Conservation (phyloP, 2,329 filamentous ascomycete genomes). For the Polychaeton citri region DNA sequence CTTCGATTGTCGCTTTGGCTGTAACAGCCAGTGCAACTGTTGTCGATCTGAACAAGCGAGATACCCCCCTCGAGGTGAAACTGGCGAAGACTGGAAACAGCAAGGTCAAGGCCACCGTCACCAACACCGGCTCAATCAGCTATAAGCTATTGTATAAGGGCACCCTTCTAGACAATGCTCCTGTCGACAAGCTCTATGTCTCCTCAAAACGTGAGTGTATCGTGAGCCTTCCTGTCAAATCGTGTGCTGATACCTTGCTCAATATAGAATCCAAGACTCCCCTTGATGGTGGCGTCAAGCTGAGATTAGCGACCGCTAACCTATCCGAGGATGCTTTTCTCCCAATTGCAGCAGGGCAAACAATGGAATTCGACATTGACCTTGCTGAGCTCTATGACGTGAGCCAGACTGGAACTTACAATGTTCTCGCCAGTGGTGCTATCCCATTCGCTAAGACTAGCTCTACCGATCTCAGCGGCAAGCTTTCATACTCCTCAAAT, state of each 20-base stretch:
- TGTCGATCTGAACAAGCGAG: constrained; percentile 11
- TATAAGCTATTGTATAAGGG: constrained; percentile 16
- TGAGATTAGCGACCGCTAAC: constrained; percentile 28
- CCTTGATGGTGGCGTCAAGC: constrained; percentile 43
- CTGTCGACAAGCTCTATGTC: constrained; percentile 14
- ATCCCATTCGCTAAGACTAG: constrained; percentile 42
- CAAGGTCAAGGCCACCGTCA: constrained; percentile 13
- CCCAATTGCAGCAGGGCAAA: constrained; percentile 32
- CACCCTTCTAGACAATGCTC: constrained; percentile 13
- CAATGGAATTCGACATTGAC: constrained; percentile 41
- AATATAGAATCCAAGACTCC: constrained; percentile 6
- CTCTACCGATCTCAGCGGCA: constrained; percentile 40
- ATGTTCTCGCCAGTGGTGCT: constrained; percentile 42
- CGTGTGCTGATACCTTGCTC: neutral
- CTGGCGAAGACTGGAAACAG: constrained; percentile 10
- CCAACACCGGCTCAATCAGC: constrained; percentile 11
- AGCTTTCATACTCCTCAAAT: constrained; percentile 46
- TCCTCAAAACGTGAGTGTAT: constrained; percentile 7
- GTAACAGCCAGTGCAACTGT: constrained; percentile 7
- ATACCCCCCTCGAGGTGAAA: constrained; percentile 10
- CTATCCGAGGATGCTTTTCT: constrained; percentile 39
- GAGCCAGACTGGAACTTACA: constrained; percentile 38
- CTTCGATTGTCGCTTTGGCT: constrained; percentile 4
- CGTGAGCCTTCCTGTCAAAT: constrained; percentile 1
- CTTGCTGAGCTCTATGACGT: constrained; percentile 44